Evolutionary conservation across 2,329 filamentous ascomycete species (phyloP).

Genomic region (Clathrospora elynae): DNA sequence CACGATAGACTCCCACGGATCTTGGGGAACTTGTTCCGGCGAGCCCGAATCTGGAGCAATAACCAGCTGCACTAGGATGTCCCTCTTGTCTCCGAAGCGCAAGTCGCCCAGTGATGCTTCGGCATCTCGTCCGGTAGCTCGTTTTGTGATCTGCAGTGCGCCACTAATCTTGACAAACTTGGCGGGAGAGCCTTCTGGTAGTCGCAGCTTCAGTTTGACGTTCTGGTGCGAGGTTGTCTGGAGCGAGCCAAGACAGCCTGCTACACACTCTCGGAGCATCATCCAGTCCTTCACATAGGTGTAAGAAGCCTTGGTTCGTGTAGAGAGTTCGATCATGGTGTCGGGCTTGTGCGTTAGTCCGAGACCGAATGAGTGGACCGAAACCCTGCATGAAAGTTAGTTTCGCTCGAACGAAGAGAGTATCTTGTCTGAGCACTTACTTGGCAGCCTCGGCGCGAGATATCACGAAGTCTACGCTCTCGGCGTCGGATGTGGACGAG

Average conservation of each 20-base stretch:
- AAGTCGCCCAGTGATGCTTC: conserved; percentile 91
- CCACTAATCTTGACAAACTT: conserved; percentile 99
- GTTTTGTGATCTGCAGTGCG: conserved; percentile 93
- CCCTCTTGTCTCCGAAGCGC: conserved; percentile 89
- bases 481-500: conserved; percentile 89
- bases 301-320: conserved; percentile 93
- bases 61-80: conserved; percentile 76
- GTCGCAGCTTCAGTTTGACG: conserved; percentile 88
- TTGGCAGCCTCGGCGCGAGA: conserved; percentile 96
- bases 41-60: conserved; percentile 84
- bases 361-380: conserved; percentile 94
- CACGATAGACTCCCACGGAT: conserved; percentile 96
- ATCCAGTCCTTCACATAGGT: conserved; percentile 99
- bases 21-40: conserved; percentile 85
- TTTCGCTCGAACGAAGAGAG: neutral
- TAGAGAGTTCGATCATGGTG: conserved; percentile 97
- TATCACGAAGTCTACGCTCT: conserved; percentile 97
- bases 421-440: conserved; percentile 57
- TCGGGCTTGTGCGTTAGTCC: conserved; percentile 98
- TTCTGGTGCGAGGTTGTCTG: conserved; percentile 98
- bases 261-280: conserved; percentile 97
- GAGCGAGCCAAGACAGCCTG: conserved; percentile 87
- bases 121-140: conserved; percentile 90
- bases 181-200: conserved; percentile 94
- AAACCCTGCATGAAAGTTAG: conserved; percentile 64